Percentiles rank a stretch among this genome's conserved stretches.
These are phyloP conservation scores for Rugonectria rugulosa DNA, from an alignment of 2,329 filamentous ascomycete species.

Conservation along the genomic window DNA sequence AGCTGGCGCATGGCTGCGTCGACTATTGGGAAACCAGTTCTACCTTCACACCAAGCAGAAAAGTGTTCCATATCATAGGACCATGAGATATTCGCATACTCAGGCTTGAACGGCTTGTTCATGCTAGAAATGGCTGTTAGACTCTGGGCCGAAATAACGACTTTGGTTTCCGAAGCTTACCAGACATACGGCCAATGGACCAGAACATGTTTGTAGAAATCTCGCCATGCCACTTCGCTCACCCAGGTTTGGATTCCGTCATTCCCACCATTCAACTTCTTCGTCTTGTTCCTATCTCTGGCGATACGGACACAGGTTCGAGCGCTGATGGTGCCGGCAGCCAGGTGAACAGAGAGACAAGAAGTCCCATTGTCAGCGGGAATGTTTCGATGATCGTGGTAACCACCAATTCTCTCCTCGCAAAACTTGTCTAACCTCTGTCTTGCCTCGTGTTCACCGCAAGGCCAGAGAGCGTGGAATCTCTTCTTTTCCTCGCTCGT, in stretches of 20 bases:
- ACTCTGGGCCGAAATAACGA: neutral
- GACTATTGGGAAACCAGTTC: slow-evolving; percentile 82
- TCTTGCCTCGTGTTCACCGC: slow-evolving; percentile 76
- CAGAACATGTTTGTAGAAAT: slow-evolving; percentile 88
- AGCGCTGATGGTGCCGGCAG: slow-evolving; percentile 72
- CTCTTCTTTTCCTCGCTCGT: slow-evolving; percentile 64
- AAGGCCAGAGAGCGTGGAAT: slow-evolving; percentile 71
- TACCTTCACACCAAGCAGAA: slow-evolving; percentile 75
- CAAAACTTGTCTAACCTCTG: slow-evolving; percentile 72
- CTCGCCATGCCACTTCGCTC: slow-evolving; percentile 83
- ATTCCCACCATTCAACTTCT: slow-evolving; percentile 71
- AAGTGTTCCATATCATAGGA: slow-evolving; percentile 77
- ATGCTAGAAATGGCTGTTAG: slow-evolving; percentile 48
- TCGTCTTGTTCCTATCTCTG: slow-evolving; percentile 66
- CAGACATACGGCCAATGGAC: slow-evolving; percentile 86
- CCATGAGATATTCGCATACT: slow-evolving; percentile 85
- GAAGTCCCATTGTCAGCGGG: slow-evolving; percentile 70
- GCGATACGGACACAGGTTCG: slow-evolving; percentile 72
- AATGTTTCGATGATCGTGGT: slow-evolving; percentile 71
- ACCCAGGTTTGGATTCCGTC: slow-evolving; percentile 78
- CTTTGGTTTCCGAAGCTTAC: slow-evolving; percentile 50
- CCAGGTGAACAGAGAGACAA: slow-evolving; percentile 74
- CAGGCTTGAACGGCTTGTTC: slow-evolving; percentile 76
- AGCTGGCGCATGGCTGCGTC: slow-evolving; percentile 88
- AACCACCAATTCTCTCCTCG: slow-evolving; percentile 66